Evolutionary conservation across 441 rosid genomes (phyloP).

Genomic region (Syzygium syzygioides): DNA sequence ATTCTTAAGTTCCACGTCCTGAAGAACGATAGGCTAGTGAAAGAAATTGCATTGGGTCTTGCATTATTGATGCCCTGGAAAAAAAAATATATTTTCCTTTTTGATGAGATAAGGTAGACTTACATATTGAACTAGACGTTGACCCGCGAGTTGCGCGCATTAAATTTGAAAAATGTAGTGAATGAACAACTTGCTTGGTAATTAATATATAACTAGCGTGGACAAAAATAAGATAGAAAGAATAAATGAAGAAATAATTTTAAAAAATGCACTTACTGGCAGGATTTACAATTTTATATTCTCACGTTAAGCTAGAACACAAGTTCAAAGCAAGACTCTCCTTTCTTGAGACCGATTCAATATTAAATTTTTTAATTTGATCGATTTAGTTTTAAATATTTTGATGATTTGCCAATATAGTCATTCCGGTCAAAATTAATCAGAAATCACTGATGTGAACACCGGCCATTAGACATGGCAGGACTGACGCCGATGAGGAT

Average conservation of each 20-base stretch:
- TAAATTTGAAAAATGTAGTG: neutral
- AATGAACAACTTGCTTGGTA: neutral
- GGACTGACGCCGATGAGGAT: neutral
- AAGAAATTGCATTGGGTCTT: neutral
- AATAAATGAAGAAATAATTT: too few relatives aligned
- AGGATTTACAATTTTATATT: neutral
- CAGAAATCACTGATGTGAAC: rapidly evolving
- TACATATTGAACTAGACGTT: too few relatives aligned
- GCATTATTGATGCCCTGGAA: neutral
- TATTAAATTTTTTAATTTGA: neutral
- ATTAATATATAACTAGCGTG: too few relatives aligned
- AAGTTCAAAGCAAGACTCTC: neutral
- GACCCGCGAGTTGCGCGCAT: neutral
- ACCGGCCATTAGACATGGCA: rapidly evolving
- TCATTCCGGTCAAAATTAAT: neutral
- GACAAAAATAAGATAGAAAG: too few relatives aligned
- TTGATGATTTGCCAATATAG: neutral
- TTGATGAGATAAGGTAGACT: too few relatives aligned
- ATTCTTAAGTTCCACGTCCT: neutral
- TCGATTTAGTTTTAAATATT: neutral
- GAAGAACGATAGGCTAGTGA: neutral
- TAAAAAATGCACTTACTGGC: neutral
- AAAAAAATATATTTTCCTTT: too few relatives aligned
- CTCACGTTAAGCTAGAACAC: neutral
- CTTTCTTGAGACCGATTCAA: neutral